Evolutionary conservation across 208 protist species (phyloP).

Genomic region (Blechomonas ayalai): DNA sequence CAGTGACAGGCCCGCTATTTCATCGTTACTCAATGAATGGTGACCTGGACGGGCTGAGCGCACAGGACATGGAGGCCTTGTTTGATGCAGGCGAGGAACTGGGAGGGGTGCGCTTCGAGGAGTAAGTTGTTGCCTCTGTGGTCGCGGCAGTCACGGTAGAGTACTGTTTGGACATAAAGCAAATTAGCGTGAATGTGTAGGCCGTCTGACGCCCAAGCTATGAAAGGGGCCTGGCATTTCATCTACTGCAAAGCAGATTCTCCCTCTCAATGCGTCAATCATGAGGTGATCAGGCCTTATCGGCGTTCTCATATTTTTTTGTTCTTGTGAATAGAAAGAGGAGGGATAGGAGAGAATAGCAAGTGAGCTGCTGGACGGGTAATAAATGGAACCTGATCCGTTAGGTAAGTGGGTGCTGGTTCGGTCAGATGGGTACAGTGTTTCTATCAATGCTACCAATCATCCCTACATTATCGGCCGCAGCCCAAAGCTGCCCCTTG

Average conservation of each 20-base stretch:
- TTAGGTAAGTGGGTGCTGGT: slow-evolving; percentile 50
- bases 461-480: slow-evolving; percentile 38
- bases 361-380: not conserved
- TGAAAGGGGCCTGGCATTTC: too few relatives aligned
- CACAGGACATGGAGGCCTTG: slow-evolving; percentile 28
- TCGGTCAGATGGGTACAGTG: slow-evolving; percentile 40
- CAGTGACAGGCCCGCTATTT: not conserved
- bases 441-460: slow-evolving; percentile 29
- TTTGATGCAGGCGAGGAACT: slow-evolving; percentile 57
- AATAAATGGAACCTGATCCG: not conserved
- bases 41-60: slow-evolving; percentile 17
- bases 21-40: slow-evolving; percentile 25
- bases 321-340: slow-evolving; percentile 1
- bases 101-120: slow-evolving; percentile 38
- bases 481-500: slow-evolving; percentile 21
- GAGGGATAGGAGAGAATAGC: not conserved
- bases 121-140: not conserved
- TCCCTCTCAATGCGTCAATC: too few relatives aligned
- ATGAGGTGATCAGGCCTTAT: too few relatives aligned
- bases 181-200: too few relatives aligned
- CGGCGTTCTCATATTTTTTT: too few relatives aligned
- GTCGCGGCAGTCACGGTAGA: too few relatives aligned
- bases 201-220: too few relatives aligned
- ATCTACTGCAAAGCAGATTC: too few relatives aligned
- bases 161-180: too few relatives aligned